Evolutionary conservation across 768 basidiomycete genomes (phyloP), one percentile per base, ranked within the genome.

Genomic region (Cyclocybe aegerita): DNA sequence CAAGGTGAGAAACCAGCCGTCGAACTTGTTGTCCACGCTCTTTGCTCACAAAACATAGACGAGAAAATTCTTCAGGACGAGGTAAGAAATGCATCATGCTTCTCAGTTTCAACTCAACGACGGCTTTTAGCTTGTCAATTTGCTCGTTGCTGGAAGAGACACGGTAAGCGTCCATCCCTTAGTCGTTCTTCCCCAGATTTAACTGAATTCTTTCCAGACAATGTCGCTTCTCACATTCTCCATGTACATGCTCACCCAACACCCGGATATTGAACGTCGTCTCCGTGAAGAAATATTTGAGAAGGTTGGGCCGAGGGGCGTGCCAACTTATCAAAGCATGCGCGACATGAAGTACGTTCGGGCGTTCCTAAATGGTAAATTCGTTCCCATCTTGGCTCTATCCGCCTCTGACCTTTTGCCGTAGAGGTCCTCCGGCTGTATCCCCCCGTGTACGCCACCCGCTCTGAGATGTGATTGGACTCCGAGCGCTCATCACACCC

Each of bases 111-210:
- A 10, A 43, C 41, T 31, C 32, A 4, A 10, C 54, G 7, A 9
- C 12, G 12, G 40, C 48, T 50, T 44, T 36, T 30, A 56, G 46
- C 52, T 53, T 7, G 29, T 59, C 37, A 59, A 59, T 37, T 42
- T 61, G 15, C 43, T 61, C 11, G 68, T 83, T 17, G 80, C 81
- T 9, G 80, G 79, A 9, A 70, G 80, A 29, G 83, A 84, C 51
- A 84, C 82, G 3, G 76, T 75, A 48, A 30, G 68, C 58, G 14
- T 45, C 12, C 5, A 5, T 23, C 23, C 23, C 23, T 23, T 23
- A 5, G 23, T 23, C 23, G 1, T 23, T 30, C 16, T 15, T 2
- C 16, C 37, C 17, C 8, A 10, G 11, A 11, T 43, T 23, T 30
- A 32, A 32, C 37, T 51, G 9, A 14, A 34, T 16, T 32, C 1